A percentile compares a stretch with the other conserved stretches of the same genome.
Conservation (phyloP, 2,329 filamentous ascomycete species). For the Emericellopsis cladophorae region DNA sequence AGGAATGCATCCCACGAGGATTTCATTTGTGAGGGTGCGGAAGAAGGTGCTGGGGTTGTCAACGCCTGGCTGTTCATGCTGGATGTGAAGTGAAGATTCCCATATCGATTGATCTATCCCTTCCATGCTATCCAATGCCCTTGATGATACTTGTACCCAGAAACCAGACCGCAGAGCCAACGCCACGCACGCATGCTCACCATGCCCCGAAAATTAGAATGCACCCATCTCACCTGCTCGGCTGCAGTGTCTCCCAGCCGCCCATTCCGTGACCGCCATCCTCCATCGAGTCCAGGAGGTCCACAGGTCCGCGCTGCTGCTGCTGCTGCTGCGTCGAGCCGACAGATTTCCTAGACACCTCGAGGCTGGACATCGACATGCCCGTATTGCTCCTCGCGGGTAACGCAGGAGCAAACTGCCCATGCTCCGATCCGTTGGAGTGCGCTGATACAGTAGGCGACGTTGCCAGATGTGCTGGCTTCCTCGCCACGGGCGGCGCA, state of each 20-base stretch:
- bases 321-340: conserved; percentile 1
- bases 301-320: conserved; percentile 11
- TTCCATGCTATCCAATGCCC: no score
- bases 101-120: no score
- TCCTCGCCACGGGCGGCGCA: conserved; percentile 48
- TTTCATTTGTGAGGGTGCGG: no score
- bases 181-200: neutral
- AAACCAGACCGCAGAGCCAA: no score
- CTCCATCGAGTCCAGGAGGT: conserved; percentile 33
- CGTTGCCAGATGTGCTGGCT: conserved; percentile 40
- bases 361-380: neutral
- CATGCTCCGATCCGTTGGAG: neutral
- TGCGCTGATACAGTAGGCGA: conserved; percentile 9
- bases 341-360: neutral
- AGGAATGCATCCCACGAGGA: no score
- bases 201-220: neutral
- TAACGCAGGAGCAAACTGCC: neutral
- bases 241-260: conserved; percentile 44
- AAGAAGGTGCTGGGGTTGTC: no score
- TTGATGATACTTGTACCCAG: no score
- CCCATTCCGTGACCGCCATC: conserved; percentile 33
- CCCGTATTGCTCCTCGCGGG: neutral
- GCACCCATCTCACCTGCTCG: conserved; percentile 14
- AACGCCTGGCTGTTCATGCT: no score
- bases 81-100: no score